Evolutionary conservation across 2,329 filamentous ascomycete species (phyloP).

Genomic region (Mycosphaerella sp.): DNA sequence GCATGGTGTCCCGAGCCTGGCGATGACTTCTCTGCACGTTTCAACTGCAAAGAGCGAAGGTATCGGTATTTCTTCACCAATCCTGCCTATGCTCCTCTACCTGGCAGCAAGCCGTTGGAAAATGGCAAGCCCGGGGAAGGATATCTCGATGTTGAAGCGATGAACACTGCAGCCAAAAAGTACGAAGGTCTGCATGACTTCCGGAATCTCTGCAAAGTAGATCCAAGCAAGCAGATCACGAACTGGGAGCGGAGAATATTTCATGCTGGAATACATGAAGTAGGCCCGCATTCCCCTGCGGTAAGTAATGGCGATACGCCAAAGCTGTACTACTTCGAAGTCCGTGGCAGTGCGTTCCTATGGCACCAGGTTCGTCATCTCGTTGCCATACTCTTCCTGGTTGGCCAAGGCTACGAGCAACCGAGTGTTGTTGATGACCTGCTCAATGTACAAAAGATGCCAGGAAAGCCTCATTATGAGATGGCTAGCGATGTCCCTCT

Average conservation of each 20-base stretch:
- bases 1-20: constrained; percentile 89
- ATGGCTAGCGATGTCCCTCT: constrained; percentile 88
- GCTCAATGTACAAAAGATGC: constrained; percentile 64
- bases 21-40: constrained; percentile 76
- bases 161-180: constrained; percentile 72
- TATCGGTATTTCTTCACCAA: constrained; percentile 99
- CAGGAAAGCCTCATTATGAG: constrained; percentile 75
- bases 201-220: constrained; percentile 93
- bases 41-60: constrained; percentile 82
- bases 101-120: constrained; percentile 23
- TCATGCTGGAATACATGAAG: constrained; percentile 69
- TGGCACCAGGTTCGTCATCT: constrained; percentile 99
- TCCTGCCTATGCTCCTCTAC: constrained; percentile 70
- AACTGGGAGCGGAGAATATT: constrained; percentile 77
- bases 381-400: constrained; percentile 83
- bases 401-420: constrained; percentile 79
- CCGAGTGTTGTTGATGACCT: constrained; percentile 67
- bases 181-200: constrained; percentile 88
- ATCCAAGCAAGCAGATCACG: constrained; percentile 79
- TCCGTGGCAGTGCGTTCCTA: constrained; percentile 86
- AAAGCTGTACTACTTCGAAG: constrained; percentile 79
- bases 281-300: constrained; percentile 33
- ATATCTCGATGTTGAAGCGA: constrained; percentile 80
- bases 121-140: constrained; percentile 46
- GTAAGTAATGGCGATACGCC: constrained; percentile 29